Conservation (phyloP, 257 asterid genomes). For the Nicotiana knightiana region DNA sequence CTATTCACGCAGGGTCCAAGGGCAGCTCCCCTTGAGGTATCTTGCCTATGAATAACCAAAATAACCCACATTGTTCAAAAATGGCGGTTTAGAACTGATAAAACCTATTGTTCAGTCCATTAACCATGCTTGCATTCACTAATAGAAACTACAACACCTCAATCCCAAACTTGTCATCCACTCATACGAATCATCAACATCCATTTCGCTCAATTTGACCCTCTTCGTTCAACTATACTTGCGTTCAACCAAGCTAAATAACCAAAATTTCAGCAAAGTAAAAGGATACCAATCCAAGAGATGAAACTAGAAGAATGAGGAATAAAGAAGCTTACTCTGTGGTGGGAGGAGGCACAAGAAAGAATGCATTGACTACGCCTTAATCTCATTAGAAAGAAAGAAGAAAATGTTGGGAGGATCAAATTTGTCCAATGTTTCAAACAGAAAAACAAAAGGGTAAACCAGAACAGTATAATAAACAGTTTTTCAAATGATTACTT, state of each 20-base stretch:
- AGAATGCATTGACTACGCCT: conserved; percentile 63
- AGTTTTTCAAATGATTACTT: conserved; percentile 44
- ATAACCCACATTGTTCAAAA: not conserved
- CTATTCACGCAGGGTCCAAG: no score
- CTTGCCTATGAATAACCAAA: not conserved
- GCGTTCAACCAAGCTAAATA: not conserved
- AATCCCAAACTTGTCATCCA: not conserved
- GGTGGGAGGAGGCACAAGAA: conserved; percentile 70
- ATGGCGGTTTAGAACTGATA: not conserved
- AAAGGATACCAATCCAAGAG: not conserved
- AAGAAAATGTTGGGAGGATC: conserved; percentile 20
- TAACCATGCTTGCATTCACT: not conserved
- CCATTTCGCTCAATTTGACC: not conserved
- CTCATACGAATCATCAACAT: not conserved
- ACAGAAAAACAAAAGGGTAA: conserved; percentile 23
- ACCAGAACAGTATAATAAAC: conserved; percentile 26
- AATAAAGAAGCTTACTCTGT: conserved; percentile 43
- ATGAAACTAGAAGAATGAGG: not conserved
- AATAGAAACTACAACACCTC: not conserved
- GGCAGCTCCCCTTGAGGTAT: no score
- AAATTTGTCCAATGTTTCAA: conserved; percentile 24
- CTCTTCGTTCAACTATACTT: not conserved
- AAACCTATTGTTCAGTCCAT: not conserved
- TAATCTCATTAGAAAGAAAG: conserved; percentile 49
- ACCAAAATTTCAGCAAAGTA: not conserved